Percentiles rank a stretch among this genome's conserved stretches.
Conservation (phyloP, 1,284 basidiomycete genomes). For the Trichosporon faecale region DNA sequence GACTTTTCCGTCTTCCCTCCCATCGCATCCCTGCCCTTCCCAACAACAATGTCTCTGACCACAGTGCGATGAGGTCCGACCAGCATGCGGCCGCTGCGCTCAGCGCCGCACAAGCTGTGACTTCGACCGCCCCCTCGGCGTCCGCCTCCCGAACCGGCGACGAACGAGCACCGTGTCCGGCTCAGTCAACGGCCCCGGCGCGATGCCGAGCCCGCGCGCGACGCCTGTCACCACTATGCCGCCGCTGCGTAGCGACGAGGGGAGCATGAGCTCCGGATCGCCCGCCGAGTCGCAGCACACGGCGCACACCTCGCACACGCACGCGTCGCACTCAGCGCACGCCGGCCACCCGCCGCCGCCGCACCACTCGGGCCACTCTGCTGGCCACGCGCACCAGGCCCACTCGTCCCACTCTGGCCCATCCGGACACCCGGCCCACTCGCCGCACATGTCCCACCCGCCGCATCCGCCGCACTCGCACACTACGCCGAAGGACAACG, state of each 20-base stretch:
- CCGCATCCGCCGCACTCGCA: neutral
- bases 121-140: constrained; percentile 20
- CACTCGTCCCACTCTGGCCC: neutral
- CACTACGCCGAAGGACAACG: neutral
- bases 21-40: neutral
- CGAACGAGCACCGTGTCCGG: neutral
- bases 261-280: constrained; percentile 7
- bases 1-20: neutral
- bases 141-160: constrained; percentile 13
- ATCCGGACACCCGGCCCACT: neutral
- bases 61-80: constrained; percentile 21
- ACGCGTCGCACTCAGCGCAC: neutral
- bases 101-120: constrained; percentile 14
- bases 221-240: neutral
- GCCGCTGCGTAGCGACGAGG: neutral
- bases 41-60: neutral
- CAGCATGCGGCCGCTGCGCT: constrained; percentile 16
- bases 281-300: neutral
- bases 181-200: neutral
- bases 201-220: neutral
- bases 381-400: neutral
- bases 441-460: neutral
- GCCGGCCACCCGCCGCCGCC: neutral
- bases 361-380: neutral
- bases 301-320: neutral